Evolutionary conservation across 2,329 filamentous ascomycete species (phyloP), one percentile per base, ranked within the genome.

Genomic region (Hymenoscyphus salicellus): DNA sequence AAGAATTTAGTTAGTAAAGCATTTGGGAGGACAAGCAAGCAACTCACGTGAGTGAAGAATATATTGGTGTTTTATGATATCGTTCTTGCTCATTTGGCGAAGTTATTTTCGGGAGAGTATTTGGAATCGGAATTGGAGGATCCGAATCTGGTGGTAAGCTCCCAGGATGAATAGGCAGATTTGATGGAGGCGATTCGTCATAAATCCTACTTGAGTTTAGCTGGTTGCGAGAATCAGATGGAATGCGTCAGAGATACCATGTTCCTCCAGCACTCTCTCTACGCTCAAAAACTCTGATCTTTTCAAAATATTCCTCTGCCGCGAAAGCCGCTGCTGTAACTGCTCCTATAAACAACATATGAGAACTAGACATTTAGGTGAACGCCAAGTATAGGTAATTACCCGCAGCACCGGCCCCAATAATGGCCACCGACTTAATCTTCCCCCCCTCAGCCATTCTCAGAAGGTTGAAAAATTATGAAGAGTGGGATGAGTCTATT

Each of bases 261-360:
- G 83, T 86, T 30, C 86, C 86, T 58, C 86, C 86, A 2, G 84
- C 77, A 11, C 78, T 79, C 67, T 85, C 83, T 61, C 84, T 80
- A 26, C 86, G 77, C 70, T 89, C 86, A 71, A 88, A 89, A 0
- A 88, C 84, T 8, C 82, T 80, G 59, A 88, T 84, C 2, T 79
- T 74, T 61, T 87, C 82, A 70, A 88, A 88, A 0, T 78, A 73
- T 59, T 84, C 79, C 71, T 89, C 86, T 68, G 84, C 79, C 82
- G 79, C 77, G 14, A 84, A 74, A 1, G 81, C 80, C 0, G 81
- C 80, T 0, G 80, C 81, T 0, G 82, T 79, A 1, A 80, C 73
- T 1, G 80, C 78, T n/a, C 82, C 82, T 83, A 55, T 60, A 7
- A 16, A 2, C 28, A 28, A 20, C 16, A 20, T 11, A 32, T 56